phyloP scores from a whole-genome alignment of 192 early-diverging fungal genomes.

The Chytriomyces sp. region DNA sequence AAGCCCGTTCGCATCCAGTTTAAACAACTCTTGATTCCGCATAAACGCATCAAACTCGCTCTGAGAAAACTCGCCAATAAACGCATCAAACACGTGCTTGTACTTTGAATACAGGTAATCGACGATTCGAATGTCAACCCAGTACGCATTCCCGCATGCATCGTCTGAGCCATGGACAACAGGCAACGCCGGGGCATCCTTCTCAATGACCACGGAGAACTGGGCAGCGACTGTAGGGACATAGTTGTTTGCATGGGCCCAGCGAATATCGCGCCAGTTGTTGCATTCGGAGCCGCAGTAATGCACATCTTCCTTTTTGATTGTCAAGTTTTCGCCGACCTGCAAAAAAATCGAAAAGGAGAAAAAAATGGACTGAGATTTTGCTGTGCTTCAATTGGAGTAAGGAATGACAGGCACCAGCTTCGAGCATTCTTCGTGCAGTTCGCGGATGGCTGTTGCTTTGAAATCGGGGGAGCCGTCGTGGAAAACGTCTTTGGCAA shows the following conservation, averaged over 20 bases:
- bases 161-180: slow-evolving; percentile 9
- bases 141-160: slow-evolving; percentile 33
- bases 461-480: slow-evolving; percentile 12
- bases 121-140: slow-evolving; percentile 18
- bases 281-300: slow-evolving; percentile 21
- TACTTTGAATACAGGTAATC: slow-evolving; percentile 4
- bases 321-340: not conserved
- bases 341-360: too few relatives aligned
- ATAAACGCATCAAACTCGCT: slow-evolving; percentile 10
- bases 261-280: slow-evolving; percentile 31
- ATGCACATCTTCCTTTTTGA: not conserved
- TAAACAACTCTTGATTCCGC: slow-evolving; percentile 5
- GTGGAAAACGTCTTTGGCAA: not conserved
- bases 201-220: not conserved
- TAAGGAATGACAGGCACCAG: not conserved
- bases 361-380: too few relatives aligned
- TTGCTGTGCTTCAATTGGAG: too few relatives aligned
- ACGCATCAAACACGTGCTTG: slow-evolving; percentile 4
- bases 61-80: slow-evolving; percentile 1
- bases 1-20: not conserved
- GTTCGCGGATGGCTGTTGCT: slow-evolving; percentile 10
- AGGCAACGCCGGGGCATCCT: not conserved
- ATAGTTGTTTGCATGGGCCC: slow-evolving; percentile 12
- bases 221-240: slow-evolving; percentile 22
- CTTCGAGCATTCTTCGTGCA: slow-evolving; percentile 26